These are phyloP conservation scores for Blastomyces silverae DNA, from an alignment of 2,329 filamentous ascomycete genomes.

Conservation along the genomic window DNA sequence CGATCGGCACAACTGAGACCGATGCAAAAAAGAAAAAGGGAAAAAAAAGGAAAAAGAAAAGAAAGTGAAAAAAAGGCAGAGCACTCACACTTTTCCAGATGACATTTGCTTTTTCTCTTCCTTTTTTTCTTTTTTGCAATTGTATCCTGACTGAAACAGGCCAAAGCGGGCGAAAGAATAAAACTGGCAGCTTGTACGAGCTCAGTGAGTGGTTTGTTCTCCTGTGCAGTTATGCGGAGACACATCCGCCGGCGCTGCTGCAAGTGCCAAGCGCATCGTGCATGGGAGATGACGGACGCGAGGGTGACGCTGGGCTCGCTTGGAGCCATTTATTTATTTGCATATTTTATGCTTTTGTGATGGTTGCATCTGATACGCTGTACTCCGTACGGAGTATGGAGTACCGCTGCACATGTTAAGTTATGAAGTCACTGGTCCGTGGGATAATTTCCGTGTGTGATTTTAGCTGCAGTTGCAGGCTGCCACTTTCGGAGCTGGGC, in stretches of 20 bases:
- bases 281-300: neutral
- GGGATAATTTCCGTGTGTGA: neutral
- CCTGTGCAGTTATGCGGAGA: too few relatives aligned
- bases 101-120: neutral
- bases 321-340: neutral
- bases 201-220: neutral
- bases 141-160: neutral
- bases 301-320: neutral
- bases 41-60: neutral
- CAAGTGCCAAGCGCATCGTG: neutral
- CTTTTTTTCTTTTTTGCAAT: neutral
- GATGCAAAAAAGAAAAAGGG: neutral
- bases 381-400: neutral
- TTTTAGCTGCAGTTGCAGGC: too few relatives aligned
- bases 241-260: neutral
- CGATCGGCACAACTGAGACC: neutral
- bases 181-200: neutral
- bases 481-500: too few relatives aligned
- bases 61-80: too few relatives aligned
- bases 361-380: neutral
- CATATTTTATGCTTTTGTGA: neutral
- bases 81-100: too few relatives aligned
- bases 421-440: too few relatives aligned
- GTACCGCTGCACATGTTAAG: too few relatives aligned
- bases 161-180: neutral